Percentiles rank a stretch among this genome's conserved stretches.
phyloP scores from a whole-genome alignment of 2,329 filamentous ascomycete species.

The Alternaria arbusti region DNA sequence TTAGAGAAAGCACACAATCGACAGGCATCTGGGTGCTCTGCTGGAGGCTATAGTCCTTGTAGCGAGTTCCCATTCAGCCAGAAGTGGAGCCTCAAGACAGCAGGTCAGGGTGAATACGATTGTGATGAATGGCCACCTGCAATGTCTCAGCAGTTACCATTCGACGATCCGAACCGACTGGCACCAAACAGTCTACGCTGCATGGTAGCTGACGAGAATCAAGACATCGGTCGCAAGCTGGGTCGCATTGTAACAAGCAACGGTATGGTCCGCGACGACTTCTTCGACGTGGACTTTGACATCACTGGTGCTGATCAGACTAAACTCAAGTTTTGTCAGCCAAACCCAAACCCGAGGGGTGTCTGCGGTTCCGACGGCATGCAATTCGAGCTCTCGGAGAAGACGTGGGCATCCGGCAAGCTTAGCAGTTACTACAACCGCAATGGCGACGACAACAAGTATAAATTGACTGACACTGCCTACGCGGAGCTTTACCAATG shows the following conservation, averaged over 20 bases:
- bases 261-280: conserved; percentile 1
- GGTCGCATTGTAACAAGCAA: neutral
- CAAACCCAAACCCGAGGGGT: neutral
- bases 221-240: conserved; percentile 5
- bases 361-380: conserved; percentile 11
- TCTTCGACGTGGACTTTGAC: conserved; percentile 6
- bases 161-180: neutral
- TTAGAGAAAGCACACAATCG: conserved; percentile 6
- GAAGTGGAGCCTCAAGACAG: conserved; percentile 8
- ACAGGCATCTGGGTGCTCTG: conserved; percentile 13
- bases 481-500: conserved; percentile 15
- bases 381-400: conserved; percentile 8
- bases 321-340: conserved; percentile 11
- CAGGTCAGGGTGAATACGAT: neutral
- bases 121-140: conserved; percentile 22
- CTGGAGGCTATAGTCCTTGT: neutral
- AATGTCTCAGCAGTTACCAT: conserved; percentile 5
- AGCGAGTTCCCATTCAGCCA: conserved; percentile 21
- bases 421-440: conserved; percentile 10
- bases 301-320: conserved; percentile 10
- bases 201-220: conserved; percentile 8
- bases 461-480: neutral
- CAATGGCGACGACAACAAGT: conserved; percentile 14
- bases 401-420: conserved; percentile 6
- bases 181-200: conserved; percentile 13